Conservation (phyloP, 2,329 filamentous ascomycete species). For the Xylariaceae sp. region DNA sequence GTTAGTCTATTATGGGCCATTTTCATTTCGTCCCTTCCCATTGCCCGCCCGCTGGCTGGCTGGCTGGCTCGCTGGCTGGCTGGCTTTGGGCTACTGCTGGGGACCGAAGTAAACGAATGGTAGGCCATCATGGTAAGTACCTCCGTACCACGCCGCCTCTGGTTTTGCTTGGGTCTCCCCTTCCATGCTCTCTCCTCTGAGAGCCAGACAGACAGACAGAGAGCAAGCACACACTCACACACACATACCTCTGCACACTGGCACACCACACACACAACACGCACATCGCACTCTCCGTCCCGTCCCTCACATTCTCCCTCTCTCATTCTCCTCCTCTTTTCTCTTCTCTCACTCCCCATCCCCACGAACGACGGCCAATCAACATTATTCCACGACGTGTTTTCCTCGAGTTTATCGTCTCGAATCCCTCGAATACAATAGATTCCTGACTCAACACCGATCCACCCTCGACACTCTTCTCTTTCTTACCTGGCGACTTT, state of each 20-base stretch:
- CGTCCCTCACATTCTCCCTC: constrained; percentile 18
- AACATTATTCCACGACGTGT: constrained; percentile 15
- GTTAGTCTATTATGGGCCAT: too few relatives aligned
- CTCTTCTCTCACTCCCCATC: constrained; percentile 8
- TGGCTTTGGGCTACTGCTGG: too few relatives aligned
- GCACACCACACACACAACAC: constrained; percentile 9
- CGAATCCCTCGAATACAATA: constrained; percentile 22
- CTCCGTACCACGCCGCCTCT: too few relatives aligned
- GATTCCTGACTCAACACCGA: constrained; percentile 21
- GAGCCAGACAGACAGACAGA: too few relatives aligned
- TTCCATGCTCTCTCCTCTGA: too few relatives aligned
- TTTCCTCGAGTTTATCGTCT: constrained; percentile 16
- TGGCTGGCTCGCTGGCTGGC: too few relatives aligned
- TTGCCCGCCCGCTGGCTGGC: too few relatives aligned
- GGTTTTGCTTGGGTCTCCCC: too few relatives aligned
- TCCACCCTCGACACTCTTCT: constrained; percentile 17
- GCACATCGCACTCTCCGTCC: constrained; percentile 13
- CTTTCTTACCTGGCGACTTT: neutral
- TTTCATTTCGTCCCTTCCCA: too few relatives aligned
- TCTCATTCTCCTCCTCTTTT: constrained; percentile 23
- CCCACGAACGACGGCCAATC: constrained; percentile 20
- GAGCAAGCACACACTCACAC: constrained; percentile 7
- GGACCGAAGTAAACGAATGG: too few relatives aligned
- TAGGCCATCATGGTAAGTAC: too few relatives aligned
- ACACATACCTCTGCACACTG: constrained; percentile 13